Conservation (phyloP, 2,329 filamentous ascomycete species). For the Macrophomina phaseolina region DNA sequence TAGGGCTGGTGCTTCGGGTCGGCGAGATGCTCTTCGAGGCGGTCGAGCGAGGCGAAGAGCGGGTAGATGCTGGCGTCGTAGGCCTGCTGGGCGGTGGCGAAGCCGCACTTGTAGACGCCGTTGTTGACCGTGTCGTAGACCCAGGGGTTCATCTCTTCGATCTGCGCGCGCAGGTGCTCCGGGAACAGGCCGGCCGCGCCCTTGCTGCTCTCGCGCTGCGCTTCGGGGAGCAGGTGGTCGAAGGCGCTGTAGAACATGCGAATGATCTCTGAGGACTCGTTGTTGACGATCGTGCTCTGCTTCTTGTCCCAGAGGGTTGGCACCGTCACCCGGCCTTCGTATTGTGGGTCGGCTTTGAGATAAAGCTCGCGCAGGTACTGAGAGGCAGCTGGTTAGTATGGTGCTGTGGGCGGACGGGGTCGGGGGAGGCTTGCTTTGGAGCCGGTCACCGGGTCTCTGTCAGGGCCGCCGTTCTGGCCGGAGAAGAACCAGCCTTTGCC, state of each 20-base stretch:
- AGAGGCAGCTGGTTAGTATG: too few species aligned
- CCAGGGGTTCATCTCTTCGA: conserved; percentile 82
- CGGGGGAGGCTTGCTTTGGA: conserved; percentile 30
- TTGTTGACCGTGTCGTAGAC: conserved; percentile 69
- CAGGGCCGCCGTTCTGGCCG: conserved; percentile 34
- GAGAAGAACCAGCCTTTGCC: conserved; percentile 43
- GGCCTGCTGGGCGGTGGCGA: conserved; percentile 81
- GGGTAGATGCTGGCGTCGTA: conserved; percentile 76
- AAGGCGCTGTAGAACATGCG: conserved; percentile 42
- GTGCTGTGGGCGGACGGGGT: too few species aligned
- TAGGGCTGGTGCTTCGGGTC: conserved; percentile 60
- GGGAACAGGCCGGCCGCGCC: conserved; percentile 71
- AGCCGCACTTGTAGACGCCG: conserved; percentile 68
- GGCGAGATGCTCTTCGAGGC: conserved; percentile 72
- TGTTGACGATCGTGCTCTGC: conserved; percentile 44
- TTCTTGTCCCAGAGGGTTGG: conserved; percentile 77
- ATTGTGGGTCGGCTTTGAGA: conserved; percentile 65
- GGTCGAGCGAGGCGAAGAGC: conserved; percentile 79
- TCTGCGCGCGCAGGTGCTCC: conserved; percentile 63
- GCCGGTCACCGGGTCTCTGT: conserved; percentile 39
- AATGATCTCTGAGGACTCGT: conserved; percentile 43
- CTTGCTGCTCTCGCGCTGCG: conserved; percentile 64
- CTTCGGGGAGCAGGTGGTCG: conserved; percentile 34
- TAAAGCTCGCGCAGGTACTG: conserved; percentile 68
- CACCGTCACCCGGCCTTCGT: conserved; percentile 71